Conservation (phyloP, 2,329 filamentous ascomycete genomes). For the Fusarium solani-melongenae region DNA sequence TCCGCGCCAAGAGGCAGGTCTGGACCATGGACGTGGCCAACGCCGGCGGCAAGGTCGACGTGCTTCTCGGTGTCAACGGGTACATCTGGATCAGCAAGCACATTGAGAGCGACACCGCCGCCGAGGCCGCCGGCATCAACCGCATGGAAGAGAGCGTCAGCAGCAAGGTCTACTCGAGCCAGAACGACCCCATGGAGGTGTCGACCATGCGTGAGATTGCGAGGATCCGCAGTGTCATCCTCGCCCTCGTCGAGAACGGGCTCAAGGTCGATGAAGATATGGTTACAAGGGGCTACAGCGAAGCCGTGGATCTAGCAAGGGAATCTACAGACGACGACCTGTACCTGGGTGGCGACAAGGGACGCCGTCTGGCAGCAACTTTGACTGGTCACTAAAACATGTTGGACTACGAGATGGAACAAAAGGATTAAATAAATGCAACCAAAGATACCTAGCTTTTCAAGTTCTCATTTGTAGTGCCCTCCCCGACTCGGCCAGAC, state of each 20-base stretch:
- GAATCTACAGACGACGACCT: slow-evolving; percentile 68
- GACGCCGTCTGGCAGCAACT: slow-evolving; percentile 61
- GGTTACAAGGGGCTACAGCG: slow-evolving; percentile 84
- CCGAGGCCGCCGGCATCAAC: slow-evolving; percentile 73
- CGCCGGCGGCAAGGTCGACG: slow-evolving; percentile 76
- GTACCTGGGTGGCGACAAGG: slow-evolving; percentile 69
- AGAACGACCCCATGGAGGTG: slow-evolving; percentile 86
- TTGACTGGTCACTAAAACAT: slow-evolving; percentile 41
- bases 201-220: slow-evolving; percentile 90
- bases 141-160: slow-evolving; percentile 89
- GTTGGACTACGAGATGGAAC: background rate
- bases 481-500: background rate
- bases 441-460: slow-evolving; percentile 32
- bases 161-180: slow-evolving; percentile 89
- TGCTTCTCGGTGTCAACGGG: slow-evolving; percentile 93
- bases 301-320: slow-evolving; percentile 79
- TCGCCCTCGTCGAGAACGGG: slow-evolving; percentile 83
- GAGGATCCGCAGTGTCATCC: slow-evolving; percentile 82
- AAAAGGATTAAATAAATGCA: slow-evolving; percentile 5
- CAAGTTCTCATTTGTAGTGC: background rate
- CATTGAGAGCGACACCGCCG: slow-evolving; percentile 67
- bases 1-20: slow-evolving; percentile 84
- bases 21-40: slow-evolving; percentile 77
- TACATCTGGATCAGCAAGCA: slow-evolving; percentile 97
- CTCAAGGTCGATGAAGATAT: slow-evolving; percentile 90